Evolutionary conservation across 805 yeast species (phyloP).

Genomic region (Pichia ethanolica): DNA sequence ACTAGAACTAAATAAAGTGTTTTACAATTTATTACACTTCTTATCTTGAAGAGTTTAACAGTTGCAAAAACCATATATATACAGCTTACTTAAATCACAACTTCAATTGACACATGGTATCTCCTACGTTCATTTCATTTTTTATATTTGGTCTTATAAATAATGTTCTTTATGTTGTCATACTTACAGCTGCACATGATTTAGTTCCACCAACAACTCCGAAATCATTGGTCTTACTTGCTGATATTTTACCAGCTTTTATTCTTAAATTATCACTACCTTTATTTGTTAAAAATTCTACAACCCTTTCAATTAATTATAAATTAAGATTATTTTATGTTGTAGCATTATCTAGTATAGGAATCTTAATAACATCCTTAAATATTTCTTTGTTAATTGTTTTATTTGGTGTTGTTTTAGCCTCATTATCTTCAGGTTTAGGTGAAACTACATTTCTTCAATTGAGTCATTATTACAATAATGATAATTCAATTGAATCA

Average conservation of each 20-base stretch:
- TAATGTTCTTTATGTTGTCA: constrained; percentile 85
- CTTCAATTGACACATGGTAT: not conserved
- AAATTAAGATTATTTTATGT: constrained; percentile 42
- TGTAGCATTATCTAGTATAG: constrained; percentile 53
- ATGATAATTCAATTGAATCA: constrained; percentile 7
- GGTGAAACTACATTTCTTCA: constrained; percentile 89
- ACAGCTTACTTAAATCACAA: too few relatives aligned
- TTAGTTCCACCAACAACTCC: constrained; percentile 79
- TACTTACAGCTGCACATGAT: constrained; percentile 87
- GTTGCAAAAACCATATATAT: too few relatives aligned
- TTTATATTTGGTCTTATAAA: constrained; percentile 82
- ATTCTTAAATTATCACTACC: constrained; percentile 67
- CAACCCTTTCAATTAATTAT: constrained; percentile 30
- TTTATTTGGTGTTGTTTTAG: constrained; percentile 65
- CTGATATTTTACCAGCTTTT: constrained; percentile 84
- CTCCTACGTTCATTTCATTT: constrained; percentile 34
- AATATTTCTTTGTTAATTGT: constrained; percentile 31
- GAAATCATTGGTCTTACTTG: constrained; percentile 75
- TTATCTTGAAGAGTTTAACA: too few relatives aligned
- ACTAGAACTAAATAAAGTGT: too few relatives aligned
- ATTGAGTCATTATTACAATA: constrained; percentile 68
- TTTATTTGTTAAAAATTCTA: constrained; percentile 63
- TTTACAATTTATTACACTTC: too few relatives aligned
- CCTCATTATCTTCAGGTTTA: constrained; percentile 78
- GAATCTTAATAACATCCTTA: constrained; percentile 66